These are phyloP conservation scores for Hyphodiscus sp. DNA, from an alignment of 2,329 filamentous ascomycete species.

Conservation along the genomic window DNA sequence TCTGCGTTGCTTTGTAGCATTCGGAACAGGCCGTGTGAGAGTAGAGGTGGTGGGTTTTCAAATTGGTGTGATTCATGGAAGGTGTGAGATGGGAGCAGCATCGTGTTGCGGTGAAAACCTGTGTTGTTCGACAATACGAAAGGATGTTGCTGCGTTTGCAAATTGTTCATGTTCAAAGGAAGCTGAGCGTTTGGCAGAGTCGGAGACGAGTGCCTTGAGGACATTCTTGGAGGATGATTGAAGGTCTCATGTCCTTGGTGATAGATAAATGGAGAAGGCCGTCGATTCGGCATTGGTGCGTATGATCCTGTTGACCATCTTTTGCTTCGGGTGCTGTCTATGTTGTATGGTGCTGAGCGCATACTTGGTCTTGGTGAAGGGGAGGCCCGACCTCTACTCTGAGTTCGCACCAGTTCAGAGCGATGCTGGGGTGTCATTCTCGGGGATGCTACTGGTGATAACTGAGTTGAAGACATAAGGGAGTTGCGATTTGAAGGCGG, in stretches of 20 bases:
- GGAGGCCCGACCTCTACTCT: constrained; percentile 64
- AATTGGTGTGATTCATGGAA: constrained; percentile 46
- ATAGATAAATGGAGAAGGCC: constrained; percentile 56
- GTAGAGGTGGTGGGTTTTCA: constrained; percentile 52
- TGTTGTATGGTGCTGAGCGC: constrained; percentile 63
- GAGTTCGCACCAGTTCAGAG: constrained; percentile 54
- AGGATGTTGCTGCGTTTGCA: constrained; percentile 50
- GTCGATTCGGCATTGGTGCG: constrained; percentile 47
- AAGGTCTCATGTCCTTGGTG: constrained; percentile 55
- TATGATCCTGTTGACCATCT: constrained; percentile 75
- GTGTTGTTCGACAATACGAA: constrained; percentile 48
- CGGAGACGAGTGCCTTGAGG: constrained; percentile 44
- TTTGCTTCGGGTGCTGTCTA: constrained; percentile 62
- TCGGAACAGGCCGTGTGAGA: constrained; percentile 68
- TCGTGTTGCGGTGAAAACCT: constrained; percentile 48
- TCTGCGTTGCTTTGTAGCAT: constrained; percentile 72
- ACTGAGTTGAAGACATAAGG: constrained; percentile 62
- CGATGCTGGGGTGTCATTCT: constrained; percentile 55
- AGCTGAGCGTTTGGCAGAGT: constrained; percentile 41
- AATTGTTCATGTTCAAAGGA: constrained; percentile 40
- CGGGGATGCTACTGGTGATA: constrained; percentile 69
- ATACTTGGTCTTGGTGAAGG: constrained; percentile 63
- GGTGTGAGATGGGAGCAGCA: constrained; percentile 48
- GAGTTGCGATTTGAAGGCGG: constrained; percentile 61
- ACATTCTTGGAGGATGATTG: constrained; percentile 48